A percentile compares a stretch with the other conserved stretches of the same genome.
Conservation (phyloP, 1,139 yeast genomes). For the Zygoascus sp. region DNA sequence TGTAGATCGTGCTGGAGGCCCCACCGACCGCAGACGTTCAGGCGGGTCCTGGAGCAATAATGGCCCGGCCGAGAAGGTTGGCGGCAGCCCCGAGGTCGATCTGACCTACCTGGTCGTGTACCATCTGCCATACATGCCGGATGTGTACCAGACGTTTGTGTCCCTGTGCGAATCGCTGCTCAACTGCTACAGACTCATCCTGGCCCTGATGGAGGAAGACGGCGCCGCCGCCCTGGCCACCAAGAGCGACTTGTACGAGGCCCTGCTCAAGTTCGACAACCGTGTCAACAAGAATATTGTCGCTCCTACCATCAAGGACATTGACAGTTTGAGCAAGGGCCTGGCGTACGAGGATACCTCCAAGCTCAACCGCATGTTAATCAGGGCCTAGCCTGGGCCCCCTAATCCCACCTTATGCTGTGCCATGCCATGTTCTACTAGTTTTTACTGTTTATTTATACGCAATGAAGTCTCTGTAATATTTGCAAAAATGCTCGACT, state of each 20-base stretch:
- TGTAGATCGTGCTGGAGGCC: not conserved
- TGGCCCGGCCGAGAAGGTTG: not conserved
- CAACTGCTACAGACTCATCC: constrained; percentile 27
- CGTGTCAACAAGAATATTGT: constrained; percentile 25
- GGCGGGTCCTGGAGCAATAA: constrained; percentile 5
- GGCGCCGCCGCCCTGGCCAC: not conserved
- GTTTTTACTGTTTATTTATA: not conserved
- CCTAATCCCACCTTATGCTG: too few relatives aligned
- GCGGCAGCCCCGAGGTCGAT: constrained; percentile 13
- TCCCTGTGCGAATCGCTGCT: constrained; percentile 29
- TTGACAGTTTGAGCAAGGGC: constrained; percentile 26
- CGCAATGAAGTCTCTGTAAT: not conserved
- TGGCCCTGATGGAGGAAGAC: constrained; percentile 16
- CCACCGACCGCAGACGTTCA: constrained; percentile 2
- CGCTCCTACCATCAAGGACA: constrained; percentile 28
- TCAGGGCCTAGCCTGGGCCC: constrained; percentile 11
- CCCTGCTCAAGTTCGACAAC: constrained; percentile 28
- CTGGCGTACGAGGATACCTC: constrained; percentile 28
- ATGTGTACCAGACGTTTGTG: constrained; percentile 30
- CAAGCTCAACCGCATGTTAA: constrained; percentile 25
- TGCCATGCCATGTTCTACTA: not conserved
- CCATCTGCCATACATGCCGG: constrained; percentile 32
- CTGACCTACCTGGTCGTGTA: constrained; percentile 23
- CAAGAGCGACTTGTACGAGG: constrained; percentile 23
- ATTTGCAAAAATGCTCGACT: too few relatives aligned